Evolutionary conservation across 139 green algal species (phyloP), one percentile per base, ranked within the genome.

Genomic region (Coelastrella sp.): DNA sequence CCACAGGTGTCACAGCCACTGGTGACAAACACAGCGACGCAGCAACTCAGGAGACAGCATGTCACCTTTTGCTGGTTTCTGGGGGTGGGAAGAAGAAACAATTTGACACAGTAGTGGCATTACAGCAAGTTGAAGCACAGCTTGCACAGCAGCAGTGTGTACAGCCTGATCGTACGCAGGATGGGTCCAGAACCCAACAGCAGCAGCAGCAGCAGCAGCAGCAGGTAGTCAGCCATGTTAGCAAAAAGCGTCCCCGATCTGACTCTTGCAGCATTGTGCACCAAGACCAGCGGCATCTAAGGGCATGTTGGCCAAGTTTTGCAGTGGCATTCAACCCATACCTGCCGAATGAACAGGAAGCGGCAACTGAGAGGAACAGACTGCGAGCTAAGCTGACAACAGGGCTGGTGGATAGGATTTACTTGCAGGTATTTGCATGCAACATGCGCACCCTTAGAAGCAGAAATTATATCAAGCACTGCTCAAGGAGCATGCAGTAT

Each of bases 241-340:
- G 45, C 45, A 57, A 57, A 13, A 57, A 57, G 15, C 45, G 45
- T 23, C 45, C 45, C 45, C 11, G 45, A 13, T 9, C 45, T 57
- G 45, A 57, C 45, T 57, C 45, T 13, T 57, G 45, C 45, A 57
- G 45, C 45, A 57, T 9, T 13, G 15, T 57, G 15, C 45, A 57
- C 11, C 11, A 13, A 9, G n/a, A n/a, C n/a, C n/a, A n/a, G n/a
- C n/a, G n/a, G n/a, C n/a, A n/a, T n/a, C n/a, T n/a, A n/a, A n/a
- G n/a, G n/a, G n/a, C n/a, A n/a, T n/a, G n/a, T n/a, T 43, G 25
- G 75, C 75, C 75, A n/a, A 2, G 21, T 3, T 41, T 82, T 38
- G 75, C 75, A 32, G 89, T 92, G 11, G 89, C 89, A 9, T 93
- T 89, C 84, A 93, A 93, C 71, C 90, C 90, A 0, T 93, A 90